Evolutionary conservation across 2,329 filamentous ascomycete genomes (phyloP).

Genomic region (Xylaria arbuscula): DNA sequence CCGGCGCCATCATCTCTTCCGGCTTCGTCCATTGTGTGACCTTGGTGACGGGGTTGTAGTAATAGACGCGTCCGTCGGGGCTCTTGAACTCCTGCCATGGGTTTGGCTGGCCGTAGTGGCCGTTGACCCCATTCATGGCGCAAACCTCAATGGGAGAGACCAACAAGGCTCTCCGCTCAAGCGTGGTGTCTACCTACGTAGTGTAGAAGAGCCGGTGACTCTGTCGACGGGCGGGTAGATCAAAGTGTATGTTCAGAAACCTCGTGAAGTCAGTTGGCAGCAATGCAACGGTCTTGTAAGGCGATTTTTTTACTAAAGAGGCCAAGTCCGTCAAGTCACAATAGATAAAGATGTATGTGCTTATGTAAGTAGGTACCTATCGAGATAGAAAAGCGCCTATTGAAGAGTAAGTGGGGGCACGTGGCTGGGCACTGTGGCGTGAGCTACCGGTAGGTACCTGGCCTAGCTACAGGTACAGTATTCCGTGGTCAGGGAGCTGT

Average conservation of each 20-base stretch:
- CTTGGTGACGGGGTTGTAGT: conserved; percentile 88
- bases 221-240: neutral
- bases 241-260: neutral
- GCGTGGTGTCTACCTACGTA: neutral
- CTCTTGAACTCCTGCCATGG: conserved; percentile 86
- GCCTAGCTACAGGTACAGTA: no score
- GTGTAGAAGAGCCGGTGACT: neutral
- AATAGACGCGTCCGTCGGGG: conserved; percentile 86
- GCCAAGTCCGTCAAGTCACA: conserved; percentile 26
- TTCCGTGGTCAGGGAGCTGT: no score
- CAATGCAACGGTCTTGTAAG: conserved; percentile 20
- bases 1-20: conserved; percentile 83
- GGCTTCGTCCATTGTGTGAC: conserved; percentile 96
- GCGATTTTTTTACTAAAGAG: conserved; percentile 25
- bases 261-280: conserved; percentile 3
- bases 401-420: no score
- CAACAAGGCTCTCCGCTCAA: neutral
- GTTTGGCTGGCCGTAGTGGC: conserved; percentile 61
- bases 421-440: conserved; percentile 6
- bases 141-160: conserved; percentile 20
- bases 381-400: neutral
- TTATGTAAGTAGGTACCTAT: neutral
- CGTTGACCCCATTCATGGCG: conserved; percentile 68
- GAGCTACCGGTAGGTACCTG: neutral
- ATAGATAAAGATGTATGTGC: no score